Evolutionary conservation across 306 rosid species (phyloP), one percentile per base, ranked within the genome.

Genomic region (Cucumis melo): DNA sequence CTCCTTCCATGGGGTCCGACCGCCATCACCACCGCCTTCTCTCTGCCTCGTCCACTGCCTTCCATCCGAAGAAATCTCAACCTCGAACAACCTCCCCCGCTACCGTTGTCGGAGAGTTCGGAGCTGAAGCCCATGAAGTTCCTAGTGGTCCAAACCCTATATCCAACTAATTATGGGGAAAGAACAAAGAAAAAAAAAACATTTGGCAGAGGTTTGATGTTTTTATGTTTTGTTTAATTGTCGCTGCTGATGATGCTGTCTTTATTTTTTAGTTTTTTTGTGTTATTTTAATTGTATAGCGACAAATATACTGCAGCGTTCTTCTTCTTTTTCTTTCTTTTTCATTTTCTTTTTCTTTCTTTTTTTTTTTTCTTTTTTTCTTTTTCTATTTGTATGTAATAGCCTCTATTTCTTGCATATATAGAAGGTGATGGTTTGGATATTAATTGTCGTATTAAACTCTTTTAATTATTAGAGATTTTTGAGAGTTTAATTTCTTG

Each of bases 21-120:
- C 20, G 66, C 32, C 80, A 80, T 75, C 78, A 80, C 77, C 78
- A 80, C 77, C 78, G 85, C 74, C 80, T 81, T 81, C 87, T 83
- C 66, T 78, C 54, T 65, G 38, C 90, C 34, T 71, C 92, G 1
- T 2, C 89, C 10, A 57, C 90, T 60, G 77, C 34, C 67, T 81
- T 90, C 66, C 79, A 86, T 71, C 93, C 93, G 0, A 83, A 84
- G 42, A 79, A 83, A 14, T 11, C 84, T 51, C 91, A 10, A 39
- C 27, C n/a, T 24, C 58, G n/a, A 19, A 39, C 44, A 19, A 39
- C 44, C 8, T 38, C 78, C 32, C 27, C 44, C 0, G 24, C 8
- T 0, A 21, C 7, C 0, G 5, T 3, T 32, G 14, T 13, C 23
- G 71, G 39, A 36, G 55, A 75, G 41, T 38, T 78, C 15, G 63